Base-by-base conservation (phyloP, 345 rosid species). In the Brassica cretica region DNA sequence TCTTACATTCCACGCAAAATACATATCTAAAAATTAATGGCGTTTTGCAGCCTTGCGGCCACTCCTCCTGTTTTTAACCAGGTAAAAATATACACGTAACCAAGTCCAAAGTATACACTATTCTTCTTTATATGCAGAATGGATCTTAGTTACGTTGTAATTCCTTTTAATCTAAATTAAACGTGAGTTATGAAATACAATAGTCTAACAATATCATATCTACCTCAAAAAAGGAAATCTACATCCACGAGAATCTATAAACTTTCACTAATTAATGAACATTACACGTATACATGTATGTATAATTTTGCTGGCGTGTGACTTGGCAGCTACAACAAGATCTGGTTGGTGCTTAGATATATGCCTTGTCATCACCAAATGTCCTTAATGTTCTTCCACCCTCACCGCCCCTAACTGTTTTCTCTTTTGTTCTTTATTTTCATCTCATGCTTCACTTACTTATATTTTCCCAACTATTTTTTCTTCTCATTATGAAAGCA, bases 331-430 rank as follows among this genome's bases (percentile, higher is more conserved):
- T 78, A 65, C 12, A 60, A 66, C 32, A 66, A 66, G 73, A 78
- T 72, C 56, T 72, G 81, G 77, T 78, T 78, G 81, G 81, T 72
- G 68, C 77, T 44, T 29, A 29, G 63, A 78, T 33, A 35, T 72
- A 21, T 67, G 81, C 77, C 7, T 46, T 60, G 73, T 78, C 81
- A 72, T 78, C 81, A 44, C 77, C 32, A 30, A 9, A 1, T 72
- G 68, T 72, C 44, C 77, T 78, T 58, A 78, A 78, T 78, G 81
- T 19, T 78, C 30, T 72, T 72, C 76, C 72, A 72, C 81, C 76
- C 16, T 65, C 76, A 72, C 68, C 63, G 39, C 67, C 18, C 74
- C 80, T 49, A 78, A 78, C 81, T 72, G 77, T 78, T 72, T 78
- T 66, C 55, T 58, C 63, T 32, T 71, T 33, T 71, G 29, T 51